Evolutionary conservation across 345 rosid species (phyloP).

Genomic region (Lepidium africanum): DNA sequence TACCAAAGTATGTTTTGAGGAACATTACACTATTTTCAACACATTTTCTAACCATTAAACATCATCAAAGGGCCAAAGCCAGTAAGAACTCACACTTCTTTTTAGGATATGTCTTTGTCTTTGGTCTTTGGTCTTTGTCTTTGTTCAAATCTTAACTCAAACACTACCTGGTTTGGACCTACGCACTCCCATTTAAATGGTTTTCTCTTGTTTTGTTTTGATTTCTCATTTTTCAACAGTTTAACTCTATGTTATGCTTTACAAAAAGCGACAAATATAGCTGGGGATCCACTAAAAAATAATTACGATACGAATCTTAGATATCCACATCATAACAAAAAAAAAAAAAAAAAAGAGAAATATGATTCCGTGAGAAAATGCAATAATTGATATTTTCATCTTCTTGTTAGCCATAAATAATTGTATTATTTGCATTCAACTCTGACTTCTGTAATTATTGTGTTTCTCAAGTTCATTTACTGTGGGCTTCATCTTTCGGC

Average conservation of each 20-base stretch:
- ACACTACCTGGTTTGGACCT: conserved; percentile 23
- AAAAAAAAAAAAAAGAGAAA: background rate
- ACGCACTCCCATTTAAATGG: background rate
- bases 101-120: conserved; percentile 16
- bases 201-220: background rate
- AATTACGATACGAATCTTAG: conserved; percentile 7
- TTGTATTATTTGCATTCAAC: background rate
- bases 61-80: conserved; percentile 17
- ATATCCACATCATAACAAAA: background rate
- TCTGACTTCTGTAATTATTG: too few species aligned
- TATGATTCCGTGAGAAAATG: background rate
- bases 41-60: conserved; percentile 16
- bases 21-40: conserved; percentile 2
- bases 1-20: conserved; percentile 6
- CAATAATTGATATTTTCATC: background rate
- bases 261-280: background rate
- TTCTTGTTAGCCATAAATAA: background rate
- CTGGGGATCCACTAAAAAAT: conserved; percentile 7
- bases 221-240: background rate
- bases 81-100: conserved; percentile 17
- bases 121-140: background rate
- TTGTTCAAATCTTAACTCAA: conserved; percentile 9
- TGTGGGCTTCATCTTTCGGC: background rate
- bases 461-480: too few species aligned
- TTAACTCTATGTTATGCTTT: background rate